Conservation (phyloP, 345 rosid species). For the Syzygium grande region DNA sequence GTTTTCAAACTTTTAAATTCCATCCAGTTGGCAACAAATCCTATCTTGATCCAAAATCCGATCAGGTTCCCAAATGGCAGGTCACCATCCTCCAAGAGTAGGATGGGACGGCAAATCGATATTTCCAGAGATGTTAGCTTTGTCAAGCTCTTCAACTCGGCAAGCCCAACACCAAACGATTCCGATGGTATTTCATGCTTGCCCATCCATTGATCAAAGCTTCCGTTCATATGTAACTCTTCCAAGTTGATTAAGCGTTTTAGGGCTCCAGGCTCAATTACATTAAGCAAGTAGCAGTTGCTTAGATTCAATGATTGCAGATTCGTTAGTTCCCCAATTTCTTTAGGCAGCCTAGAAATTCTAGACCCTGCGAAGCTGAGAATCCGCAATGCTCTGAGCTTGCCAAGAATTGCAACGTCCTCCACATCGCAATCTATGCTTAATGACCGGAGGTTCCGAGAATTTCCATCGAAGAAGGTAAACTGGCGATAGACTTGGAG, state of each 20-base stretch:
- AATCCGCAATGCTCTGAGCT: neutral
- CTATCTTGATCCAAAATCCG: neutral
- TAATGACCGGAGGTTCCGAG: neutral
- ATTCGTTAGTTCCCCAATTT: neutral
- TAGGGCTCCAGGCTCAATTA: neutral
- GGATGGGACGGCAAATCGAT: neutral
- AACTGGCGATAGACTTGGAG: neutral
- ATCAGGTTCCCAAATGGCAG: neutral
- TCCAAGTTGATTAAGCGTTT: neutral
- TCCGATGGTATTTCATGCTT: neutral
- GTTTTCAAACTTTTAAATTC: neutral
- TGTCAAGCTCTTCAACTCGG: neutral
- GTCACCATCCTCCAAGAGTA: neutral
- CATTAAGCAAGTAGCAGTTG: fast-evolving
- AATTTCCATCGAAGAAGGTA: neutral
- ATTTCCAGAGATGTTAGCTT: neutral
- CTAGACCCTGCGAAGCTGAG: neutral
- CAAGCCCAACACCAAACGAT: neutral
- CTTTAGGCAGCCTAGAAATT: neutral
- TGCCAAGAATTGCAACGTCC: neutral
- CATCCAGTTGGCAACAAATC: neutral
- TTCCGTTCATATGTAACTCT: neutral
- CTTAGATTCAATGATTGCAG: neutral
- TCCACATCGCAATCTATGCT: neutral
- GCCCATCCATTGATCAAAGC: neutral